Percentiles rank a stretch among this genome's conserved stretches.
Evolutionary conservation across 208 protist genomes (phyloP).

Genomic region (Zelonia costaricensis): DNA sequence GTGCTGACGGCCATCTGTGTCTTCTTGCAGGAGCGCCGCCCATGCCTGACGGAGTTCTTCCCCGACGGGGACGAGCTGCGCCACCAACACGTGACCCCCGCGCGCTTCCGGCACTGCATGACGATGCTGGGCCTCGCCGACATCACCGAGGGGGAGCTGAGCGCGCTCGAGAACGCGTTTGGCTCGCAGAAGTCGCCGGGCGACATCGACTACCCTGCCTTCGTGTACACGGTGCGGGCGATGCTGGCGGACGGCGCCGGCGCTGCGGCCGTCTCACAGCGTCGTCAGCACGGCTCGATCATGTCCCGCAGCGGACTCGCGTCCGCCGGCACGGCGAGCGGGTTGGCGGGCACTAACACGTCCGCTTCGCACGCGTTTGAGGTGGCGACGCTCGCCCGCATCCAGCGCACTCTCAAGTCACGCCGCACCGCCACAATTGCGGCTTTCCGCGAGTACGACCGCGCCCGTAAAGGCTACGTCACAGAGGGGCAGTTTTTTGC

Average conservation of each 20-base stretch:
- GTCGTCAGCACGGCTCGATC: slow-evolving; percentile 21
- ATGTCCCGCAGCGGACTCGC: not conserved
- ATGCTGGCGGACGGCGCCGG: slow-evolving; percentile 60
- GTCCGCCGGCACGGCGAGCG: not conserved
- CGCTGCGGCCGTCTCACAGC: slow-evolving; percentile 43
- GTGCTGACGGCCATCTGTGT: slow-evolving; percentile 54
- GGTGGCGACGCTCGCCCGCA: slow-evolving; percentile 37
- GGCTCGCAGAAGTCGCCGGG: slow-evolving; percentile 27
- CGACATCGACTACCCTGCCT: slow-evolving; percentile 74
- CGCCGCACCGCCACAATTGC: slow-evolving; percentile 53
- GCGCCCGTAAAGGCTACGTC: slow-evolving; percentile 67
- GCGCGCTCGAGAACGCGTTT: slow-evolving; percentile 60
- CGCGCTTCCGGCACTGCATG: slow-evolving; percentile 80
- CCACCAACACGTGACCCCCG: slow-evolving; percentile 68
- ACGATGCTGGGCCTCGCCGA: slow-evolving; percentile 65
- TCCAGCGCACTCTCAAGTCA: slow-evolving; percentile 49
- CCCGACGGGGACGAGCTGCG: slow-evolving; percentile 86
- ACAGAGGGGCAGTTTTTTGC: slow-evolving; percentile 89
- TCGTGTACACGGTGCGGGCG: slow-evolving; percentile 51
- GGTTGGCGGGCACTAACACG: not conserved
- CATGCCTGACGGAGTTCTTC: slow-evolving; percentile 75
- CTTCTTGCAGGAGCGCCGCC: slow-evolving; percentile 75
- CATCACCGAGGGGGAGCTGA: slow-evolving; percentile 54
- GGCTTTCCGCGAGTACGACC: slow-evolving; percentile 86
- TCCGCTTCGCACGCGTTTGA: slow-evolving; percentile 17